Conservation (phyloP, 768 basidiomycete genomes). For the Mycena latifolia region DNA sequence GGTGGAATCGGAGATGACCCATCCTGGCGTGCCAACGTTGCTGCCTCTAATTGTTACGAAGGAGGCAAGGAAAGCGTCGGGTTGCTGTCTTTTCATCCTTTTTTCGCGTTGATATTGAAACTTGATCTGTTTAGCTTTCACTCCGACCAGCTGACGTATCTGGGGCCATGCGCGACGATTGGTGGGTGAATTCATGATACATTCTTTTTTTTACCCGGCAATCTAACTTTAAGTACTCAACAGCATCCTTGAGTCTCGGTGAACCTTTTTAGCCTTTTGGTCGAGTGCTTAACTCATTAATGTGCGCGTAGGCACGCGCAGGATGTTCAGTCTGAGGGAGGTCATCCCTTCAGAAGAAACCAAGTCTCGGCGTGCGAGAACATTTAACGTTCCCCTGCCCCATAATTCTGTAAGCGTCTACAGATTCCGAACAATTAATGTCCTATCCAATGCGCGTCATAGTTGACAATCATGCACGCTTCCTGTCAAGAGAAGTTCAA, state of each 20-base stretch:
- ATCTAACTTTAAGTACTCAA: neutral
- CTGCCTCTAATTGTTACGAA: conserved; percentile 87
- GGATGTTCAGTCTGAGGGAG: conserved; percentile 82
- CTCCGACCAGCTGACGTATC: conserved; percentile 83
- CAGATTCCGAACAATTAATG: conserved; percentile 7
- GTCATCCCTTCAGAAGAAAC: conserved; percentile 76
- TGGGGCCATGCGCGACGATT: conserved; percentile 89
- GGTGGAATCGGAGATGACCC: conserved; percentile 41
- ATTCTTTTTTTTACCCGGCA: neutral
- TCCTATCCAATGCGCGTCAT: conserved; percentile 8
- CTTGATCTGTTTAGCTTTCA: conserved; percentile 56
- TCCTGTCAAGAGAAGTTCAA: conserved; percentile 88
- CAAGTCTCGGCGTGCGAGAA: conserved; percentile 69
- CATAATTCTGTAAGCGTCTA: conserved; percentile 78
- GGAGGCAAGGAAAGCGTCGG: conserved; percentile 88
- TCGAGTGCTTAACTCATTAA: neutral
- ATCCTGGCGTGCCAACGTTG: conserved; percentile 85
- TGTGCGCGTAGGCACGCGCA: conserved; percentile 65
- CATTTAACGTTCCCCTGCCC: conserved; percentile 80
- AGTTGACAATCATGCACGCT: conserved; percentile 92
- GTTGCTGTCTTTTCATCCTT: neutral
- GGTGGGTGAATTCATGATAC: conserved; percentile 34
- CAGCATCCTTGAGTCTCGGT: conserved; percentile 85
- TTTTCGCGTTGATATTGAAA: neutral
- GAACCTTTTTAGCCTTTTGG: conserved; percentile 32